phyloP scores from a whole-genome alignment of 2,329 filamentous ascomycete species.

The Diaporthe sp. region DNA sequence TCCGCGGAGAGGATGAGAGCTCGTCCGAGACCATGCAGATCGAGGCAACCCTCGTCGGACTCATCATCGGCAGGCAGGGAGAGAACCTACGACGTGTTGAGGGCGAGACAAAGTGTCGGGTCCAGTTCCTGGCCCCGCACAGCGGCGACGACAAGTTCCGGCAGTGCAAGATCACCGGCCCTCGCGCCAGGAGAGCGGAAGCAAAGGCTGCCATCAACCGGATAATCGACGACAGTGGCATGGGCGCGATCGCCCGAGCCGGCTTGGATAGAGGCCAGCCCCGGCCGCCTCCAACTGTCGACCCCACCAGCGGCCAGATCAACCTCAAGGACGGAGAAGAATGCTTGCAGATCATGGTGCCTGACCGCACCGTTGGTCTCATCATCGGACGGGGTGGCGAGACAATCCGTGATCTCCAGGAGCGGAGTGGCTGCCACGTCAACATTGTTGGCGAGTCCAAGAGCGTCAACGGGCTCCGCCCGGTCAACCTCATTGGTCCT shows the following conservation, averaged over 20 bases:
- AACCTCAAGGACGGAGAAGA: conserved; percentile 84
- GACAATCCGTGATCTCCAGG: conserved; percentile 92
- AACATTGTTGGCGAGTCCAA: conserved; percentile 96
- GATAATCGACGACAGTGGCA: conserved; percentile 89
- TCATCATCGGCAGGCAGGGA: conserved; percentile 91
- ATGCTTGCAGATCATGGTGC: conserved; percentile 93
- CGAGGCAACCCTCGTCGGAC: conserved; percentile 86
- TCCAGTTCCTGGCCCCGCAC: conserved; percentile 87
- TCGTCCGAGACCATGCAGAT: conserved; percentile 83
- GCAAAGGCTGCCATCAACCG: conserved; percentile 87
- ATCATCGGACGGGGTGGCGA: conserved; percentile 96
- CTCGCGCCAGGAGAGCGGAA: conserved; percentile 77
- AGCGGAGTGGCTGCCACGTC: conserved; percentile 93
- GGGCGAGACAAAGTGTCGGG: conserved; percentile 83
- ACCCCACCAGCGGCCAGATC: conserved; percentile 47
- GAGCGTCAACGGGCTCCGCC: conserved; percentile 89
- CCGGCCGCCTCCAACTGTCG: conserved; percentile 40
- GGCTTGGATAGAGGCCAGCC: conserved; percentile 60
- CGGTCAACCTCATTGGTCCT: conserved; percentile 90
- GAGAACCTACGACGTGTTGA: conserved; percentile 92
- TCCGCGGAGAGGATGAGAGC: conserved; percentile 73
- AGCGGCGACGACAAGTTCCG: conserved; percentile 80
- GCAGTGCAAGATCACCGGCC: conserved; percentile 88
- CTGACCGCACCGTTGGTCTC: conserved; percentile 90
- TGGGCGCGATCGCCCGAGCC: conserved; percentile 63